Base-by-base conservation (phyloP, 1,284 basidiomycete genomes). In the Boletus smithii region DNA sequence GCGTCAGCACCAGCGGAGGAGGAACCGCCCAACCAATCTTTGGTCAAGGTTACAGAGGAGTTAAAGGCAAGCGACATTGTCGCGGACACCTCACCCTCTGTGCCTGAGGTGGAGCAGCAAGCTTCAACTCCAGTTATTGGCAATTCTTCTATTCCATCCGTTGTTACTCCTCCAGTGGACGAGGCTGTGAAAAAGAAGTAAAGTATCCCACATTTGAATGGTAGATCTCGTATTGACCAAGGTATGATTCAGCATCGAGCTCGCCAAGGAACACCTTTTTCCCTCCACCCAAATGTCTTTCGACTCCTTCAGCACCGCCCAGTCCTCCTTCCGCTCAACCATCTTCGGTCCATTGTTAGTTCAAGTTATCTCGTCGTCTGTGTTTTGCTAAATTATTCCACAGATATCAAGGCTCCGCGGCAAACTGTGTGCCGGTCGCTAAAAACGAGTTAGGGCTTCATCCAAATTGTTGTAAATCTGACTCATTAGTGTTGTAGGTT, bases 301-400 rank as follows among this genome's bases (percentile, higher is more conserved):
- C 20, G 30, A 32, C 26, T 39, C 53, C 22, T 65, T 67, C 44
- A 32, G 18, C 30, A n/a, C 53, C 2, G 7, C 50, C 11, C 50
- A 62, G 10, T 49, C 53, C 13, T 56, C 63, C 24, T 67, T 64
- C 33, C 58, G 44, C 16, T 64, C 67, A 31, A 81, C 79, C 4
- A 82, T 81, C 14, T 81, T 81, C 54, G 80, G 77, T 10, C 76
- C 76, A 41, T 57, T 81, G 80, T 81, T 51, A 50, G 79, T 69
- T 35, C 33, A 29, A 40, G 42, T 46, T 27, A 44, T 18, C 14
- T 50, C 33, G 36, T 16, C 30, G 22, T 16, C 3, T 35, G 10
- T 17, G 11, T 32, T n/a, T 10, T 38, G 9, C 41, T 64, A 22
- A 62, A 50, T 29, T 33, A 41, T 29, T 45, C 27, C 37, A 13